Evolutionary conservation across 306 rosid species (phyloP).

Genomic region (Oxytropis ochrocephala): DNA sequence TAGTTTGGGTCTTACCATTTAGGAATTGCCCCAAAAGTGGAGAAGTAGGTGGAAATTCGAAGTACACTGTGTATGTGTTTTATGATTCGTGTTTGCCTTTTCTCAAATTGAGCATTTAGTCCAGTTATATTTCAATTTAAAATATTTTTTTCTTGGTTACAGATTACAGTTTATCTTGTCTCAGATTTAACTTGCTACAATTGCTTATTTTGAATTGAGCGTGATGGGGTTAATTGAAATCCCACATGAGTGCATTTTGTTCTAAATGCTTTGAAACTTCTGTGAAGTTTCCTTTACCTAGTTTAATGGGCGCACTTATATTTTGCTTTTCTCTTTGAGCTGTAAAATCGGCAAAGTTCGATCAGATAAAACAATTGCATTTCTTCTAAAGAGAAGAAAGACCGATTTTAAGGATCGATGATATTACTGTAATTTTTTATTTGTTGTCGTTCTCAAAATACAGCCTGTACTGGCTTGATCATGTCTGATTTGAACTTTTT

Average conservation of each 20-base stretch:
- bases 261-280: background rate
- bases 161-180: background rate
- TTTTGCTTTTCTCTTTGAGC: background rate
- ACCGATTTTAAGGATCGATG: background rate
- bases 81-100: background rate
- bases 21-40: background rate
- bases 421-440: background rate
- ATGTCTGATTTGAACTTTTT: background rate
- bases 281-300: background rate
- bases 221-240: background rate
- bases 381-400: background rate
- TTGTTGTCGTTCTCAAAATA: background rate
- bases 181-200: background rate
- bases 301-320: background rate
- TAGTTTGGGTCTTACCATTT: background rate
- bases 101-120: background rate
- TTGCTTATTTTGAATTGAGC: background rate
- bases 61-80: background rate
- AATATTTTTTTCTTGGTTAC: background rate
- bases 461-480: background rate
- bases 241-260: background rate
- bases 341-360: background rate
- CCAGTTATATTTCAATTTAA: constrained; percentile 29
- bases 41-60: background rate
- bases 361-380: background rate